phyloP scores from a whole-genome alignment of 805 yeast genomes.

The Candida lessepsii region DNA sequence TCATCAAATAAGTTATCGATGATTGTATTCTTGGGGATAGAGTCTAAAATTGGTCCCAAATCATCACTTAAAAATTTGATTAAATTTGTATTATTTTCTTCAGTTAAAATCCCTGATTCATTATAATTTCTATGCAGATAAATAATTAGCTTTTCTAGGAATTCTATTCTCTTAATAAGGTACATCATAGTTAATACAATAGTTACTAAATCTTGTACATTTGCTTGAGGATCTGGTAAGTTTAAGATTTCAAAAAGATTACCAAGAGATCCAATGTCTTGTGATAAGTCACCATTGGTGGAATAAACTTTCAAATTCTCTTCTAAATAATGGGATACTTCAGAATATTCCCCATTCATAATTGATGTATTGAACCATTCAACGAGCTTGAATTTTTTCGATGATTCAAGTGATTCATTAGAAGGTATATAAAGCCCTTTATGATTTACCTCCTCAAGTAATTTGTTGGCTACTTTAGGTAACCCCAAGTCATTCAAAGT shows the following conservation, averaged over 20 bases:
- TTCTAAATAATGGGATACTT: constrained; percentile 11
- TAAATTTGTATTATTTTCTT: constrained; percentile 13
- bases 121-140: constrained; percentile 9
- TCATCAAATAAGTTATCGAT: constrained; percentile 16
- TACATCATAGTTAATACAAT: constrained; percentile 17
- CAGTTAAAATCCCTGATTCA: not conserved
- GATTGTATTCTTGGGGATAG: constrained; percentile 12
- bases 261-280: constrained; percentile 8
- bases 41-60: constrained; percentile 27
- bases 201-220: constrained; percentile 4
- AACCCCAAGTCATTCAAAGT: constrained; percentile 16
- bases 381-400: constrained; percentile 10
- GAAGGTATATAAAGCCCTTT: constrained; percentile 10
- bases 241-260: constrained; percentile 9
- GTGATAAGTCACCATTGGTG: not conserved
- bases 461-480: constrained; percentile 11
- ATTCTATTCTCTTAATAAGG: constrained; percentile 23
- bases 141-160: constrained; percentile 20
- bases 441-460: constrained; percentile 14
- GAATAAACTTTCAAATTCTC: constrained; percentile 8
- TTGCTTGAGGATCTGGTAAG: not conserved
- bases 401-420: constrained; percentile 1
- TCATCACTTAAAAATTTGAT: constrained; percentile 25
- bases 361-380: constrained; percentile 12
- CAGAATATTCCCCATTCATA: constrained; percentile 11